Evolutionary conservation across 805 yeast genomes (phyloP).

Genomic region (Ogataea paradorogensis): DNA sequence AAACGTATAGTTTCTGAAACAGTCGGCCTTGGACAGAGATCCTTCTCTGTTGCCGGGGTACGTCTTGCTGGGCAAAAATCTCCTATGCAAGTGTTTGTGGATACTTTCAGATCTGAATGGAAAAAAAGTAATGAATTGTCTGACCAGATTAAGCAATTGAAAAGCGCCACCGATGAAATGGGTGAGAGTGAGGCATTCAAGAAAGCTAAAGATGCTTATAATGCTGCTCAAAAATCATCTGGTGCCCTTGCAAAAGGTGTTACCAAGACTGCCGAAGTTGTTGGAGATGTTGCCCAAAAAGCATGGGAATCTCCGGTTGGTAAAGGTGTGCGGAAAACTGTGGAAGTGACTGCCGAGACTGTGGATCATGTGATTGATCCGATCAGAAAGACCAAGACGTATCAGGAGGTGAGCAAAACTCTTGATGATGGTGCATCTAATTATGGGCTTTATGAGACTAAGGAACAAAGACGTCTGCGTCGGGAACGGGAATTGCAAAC

Average conservation of each 20-base stretch:
- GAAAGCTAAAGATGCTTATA: conserved; percentile 89
- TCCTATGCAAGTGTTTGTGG: conserved; percentile 89
- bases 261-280: conserved; percentile 87
- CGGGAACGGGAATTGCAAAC: conserved; percentile 60
- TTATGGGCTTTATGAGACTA: conserved; percentile 89
- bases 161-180: conserved; percentile 92
- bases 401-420: conserved; percentile 83
- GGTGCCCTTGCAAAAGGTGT: conserved; percentile 67
- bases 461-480: conserved; percentile 73
- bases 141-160: conserved; percentile 88
- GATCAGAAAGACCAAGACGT: conserved; percentile 83
- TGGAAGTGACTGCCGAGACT: conserved; percentile 75
- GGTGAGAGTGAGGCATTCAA: conserved; percentile 93
- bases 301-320: conserved; percentile 98
- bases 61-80: conserved; percentile 45
- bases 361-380: conserved; percentile 92
- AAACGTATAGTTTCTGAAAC: conserved; percentile 1
- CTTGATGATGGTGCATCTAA: conserved; percentile 90
- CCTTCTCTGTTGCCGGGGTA: conserved; percentile 15
- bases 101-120: conserved; percentile 90
- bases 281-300: conserved; percentile 81
- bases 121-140: conserved; percentile 85
- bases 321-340: conserved; percentile 80
- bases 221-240: conserved; percentile 69
- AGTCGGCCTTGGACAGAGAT: conserved; percentile 12